Conservation (phyloP, 2,329 filamentous ascomycete species). For the Colletotrichum eleusines region DNA sequence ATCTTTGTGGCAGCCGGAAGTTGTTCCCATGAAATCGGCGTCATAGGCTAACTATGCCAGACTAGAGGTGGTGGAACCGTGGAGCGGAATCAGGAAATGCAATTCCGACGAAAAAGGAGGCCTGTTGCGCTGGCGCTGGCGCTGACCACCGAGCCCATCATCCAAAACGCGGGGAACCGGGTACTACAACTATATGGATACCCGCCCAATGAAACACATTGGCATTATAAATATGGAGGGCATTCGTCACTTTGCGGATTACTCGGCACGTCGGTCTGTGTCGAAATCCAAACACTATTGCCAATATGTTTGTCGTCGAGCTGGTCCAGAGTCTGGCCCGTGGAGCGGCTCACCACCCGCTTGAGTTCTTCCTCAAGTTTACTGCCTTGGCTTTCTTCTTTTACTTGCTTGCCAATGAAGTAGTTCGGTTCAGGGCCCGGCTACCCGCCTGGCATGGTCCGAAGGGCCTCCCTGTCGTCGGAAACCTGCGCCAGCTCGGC, state of each 20-base stretch:
- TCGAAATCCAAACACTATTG: too few relatives aligned
- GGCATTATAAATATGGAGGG: neutral
- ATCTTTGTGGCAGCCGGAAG: neutral
- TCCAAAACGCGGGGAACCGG: constrained; percentile 5
- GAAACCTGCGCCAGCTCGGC: constrained; percentile 66
- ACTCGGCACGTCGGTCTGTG: neutral
- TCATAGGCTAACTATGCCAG: neutral
- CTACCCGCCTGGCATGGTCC: constrained; percentile 62
- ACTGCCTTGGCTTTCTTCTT: constrained; percentile 48
- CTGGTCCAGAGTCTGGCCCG: constrained; percentile 43
- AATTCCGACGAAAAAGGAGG: neutral
- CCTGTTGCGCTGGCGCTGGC: neutral
- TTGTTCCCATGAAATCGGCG: neutral
- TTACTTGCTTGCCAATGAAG: constrained; percentile 62
- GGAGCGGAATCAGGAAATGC: constrained; percentile 4
- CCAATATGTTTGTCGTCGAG: constrained; percentile 47
- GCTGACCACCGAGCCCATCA: neutral
- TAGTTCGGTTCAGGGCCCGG: constrained; percentile 57
- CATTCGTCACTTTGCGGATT: neutral
- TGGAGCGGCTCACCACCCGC: constrained; percentile 43
- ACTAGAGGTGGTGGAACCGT: neutral
- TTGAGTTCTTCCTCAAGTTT: constrained; percentile 34
- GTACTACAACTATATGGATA: neutral
- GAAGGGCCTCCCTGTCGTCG: constrained; percentile 63
- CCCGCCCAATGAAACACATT: constrained; percentile 7